Evolutionary conservation across 2,329 filamentous ascomycete genomes (phyloP).

Genomic region (Ophiosphaerella herpotricha): DNA sequence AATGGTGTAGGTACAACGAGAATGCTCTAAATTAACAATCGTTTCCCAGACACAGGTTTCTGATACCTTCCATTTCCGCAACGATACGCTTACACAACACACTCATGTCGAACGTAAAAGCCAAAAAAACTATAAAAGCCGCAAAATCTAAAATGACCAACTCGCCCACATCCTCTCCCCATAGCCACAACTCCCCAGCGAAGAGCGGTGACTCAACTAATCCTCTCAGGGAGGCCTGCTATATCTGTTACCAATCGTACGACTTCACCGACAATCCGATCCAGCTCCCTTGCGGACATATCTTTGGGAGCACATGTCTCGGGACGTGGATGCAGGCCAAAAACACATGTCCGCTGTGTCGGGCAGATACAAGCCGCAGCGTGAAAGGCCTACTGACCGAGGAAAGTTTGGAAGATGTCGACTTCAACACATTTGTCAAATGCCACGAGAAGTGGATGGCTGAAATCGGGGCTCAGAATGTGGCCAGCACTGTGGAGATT

Average conservation of each 20-base stretch:
- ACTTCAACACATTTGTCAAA: constrained; percentile 6
- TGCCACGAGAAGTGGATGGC: constrained; percentile 12
- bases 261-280: constrained; percentile 10
- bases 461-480: background rate
- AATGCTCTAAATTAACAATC: too few relatives aligned
- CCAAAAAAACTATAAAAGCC: too few relatives aligned
- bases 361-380: background rate
- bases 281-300: constrained; percentile 17
- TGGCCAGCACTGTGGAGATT: too few relatives aligned
- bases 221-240: constrained; percentile 7
- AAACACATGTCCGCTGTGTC: constrained; percentile 21
- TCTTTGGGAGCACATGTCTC: constrained; percentile 20
- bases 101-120: too few relatives aligned
- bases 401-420: background rate
- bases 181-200: background rate
- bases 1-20: too few relatives aligned
- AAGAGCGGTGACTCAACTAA: background rate
- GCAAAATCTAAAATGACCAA: too few relatives aligned
- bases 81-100: too few relatives aligned
- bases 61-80: too few relatives aligned
- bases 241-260: constrained; percentile 18
- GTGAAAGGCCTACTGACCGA: background rate
- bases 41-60: too few relatives aligned
- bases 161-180: too few relatives aligned
- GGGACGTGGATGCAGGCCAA: constrained; percentile 10